A percentile compares a stretch with the other conserved stretches of the same genome.
Evolutionary conservation across 108 stramenopile genomes (phyloP).

Genomic region (Nitzschia sp.): DNA sequence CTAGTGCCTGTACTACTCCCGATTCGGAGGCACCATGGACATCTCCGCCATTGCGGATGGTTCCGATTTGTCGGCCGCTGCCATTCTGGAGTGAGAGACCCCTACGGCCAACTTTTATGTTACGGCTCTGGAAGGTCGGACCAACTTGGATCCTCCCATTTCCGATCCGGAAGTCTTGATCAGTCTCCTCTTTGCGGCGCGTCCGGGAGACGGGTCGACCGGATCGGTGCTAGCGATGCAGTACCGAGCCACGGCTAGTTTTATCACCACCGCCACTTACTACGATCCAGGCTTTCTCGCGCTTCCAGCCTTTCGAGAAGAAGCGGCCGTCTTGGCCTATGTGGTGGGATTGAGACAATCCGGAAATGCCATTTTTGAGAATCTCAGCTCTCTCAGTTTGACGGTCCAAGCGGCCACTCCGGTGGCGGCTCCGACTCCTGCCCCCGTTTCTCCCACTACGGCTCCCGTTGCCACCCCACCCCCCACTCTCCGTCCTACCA

Average conservation of each 20-base stretch:
- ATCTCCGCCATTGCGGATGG: too few relatives aligned
- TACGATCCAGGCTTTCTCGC: background rate
- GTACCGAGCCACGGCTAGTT: conserved; percentile 8
- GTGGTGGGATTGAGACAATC: too few relatives aligned
- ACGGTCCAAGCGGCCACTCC: background rate
- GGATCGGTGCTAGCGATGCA: background rate
- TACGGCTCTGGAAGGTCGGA: too few relatives aligned
- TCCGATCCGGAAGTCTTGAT: background rate
- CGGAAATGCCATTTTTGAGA: too few relatives aligned
- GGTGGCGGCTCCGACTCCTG: too few relatives aligned
- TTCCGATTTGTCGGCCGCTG: background rate
- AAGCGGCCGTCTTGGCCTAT: background rate
- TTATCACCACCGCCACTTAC: background rate
- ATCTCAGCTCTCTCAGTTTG: background rate
- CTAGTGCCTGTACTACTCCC: too few relatives aligned
- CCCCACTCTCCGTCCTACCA: too few relatives aligned
- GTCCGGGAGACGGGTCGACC: background rate
- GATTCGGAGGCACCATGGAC: too few relatives aligned
- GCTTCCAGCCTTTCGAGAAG: background rate
- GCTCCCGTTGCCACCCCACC: background rate
- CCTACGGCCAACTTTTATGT: too few relatives aligned
- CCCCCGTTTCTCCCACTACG: background rate
- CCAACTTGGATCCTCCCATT: background rate
- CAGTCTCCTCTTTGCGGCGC: background rate
- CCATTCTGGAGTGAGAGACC: too few relatives aligned